Conservation (phyloP, 306 rosid genomes). For the Gillenia trifoliata region DNA sequence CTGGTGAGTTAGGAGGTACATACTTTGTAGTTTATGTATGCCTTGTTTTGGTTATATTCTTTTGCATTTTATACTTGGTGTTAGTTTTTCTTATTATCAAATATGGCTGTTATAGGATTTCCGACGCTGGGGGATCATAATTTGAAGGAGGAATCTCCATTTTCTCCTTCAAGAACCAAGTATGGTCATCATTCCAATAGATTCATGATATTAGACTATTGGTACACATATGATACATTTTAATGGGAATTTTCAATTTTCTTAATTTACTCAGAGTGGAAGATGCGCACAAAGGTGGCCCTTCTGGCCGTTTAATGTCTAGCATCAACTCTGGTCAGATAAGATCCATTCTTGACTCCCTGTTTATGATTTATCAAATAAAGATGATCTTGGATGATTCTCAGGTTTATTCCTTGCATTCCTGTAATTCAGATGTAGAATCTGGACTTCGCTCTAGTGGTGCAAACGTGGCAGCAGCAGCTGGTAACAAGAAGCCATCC, state of each 20-base stretch:
- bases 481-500: conserved; percentile 66
- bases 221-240: conserved; percentile 11
- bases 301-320: conserved; percentile 58
- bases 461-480: conserved; percentile 31
- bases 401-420: conserved; percentile 25
- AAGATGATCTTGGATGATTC: conserved; percentile 6
- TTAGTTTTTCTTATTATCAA: conserved; percentile 9
- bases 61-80: background rate
- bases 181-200: conserved; percentile 31
- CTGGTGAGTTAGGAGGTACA: conserved; percentile 1
- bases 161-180: conserved; percentile 84
- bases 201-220: conserved; percentile 12
- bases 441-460: conserved; percentile 39
- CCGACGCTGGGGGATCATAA: conserved; percentile 59
- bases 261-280: conserved; percentile 54
- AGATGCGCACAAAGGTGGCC: conserved; percentile 73
- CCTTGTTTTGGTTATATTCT: conserved; percentile 15
- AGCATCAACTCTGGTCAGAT: conserved; percentile 58
- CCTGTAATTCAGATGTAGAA: conserved; percentile 47
- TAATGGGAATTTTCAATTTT: conserved; percentile 15
- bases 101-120: conserved; percentile 41
- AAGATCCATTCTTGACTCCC: conserved; percentile 10
- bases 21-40: conserved; percentile 10
- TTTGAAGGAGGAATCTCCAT: conserved; percentile 73
- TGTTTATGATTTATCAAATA: background rate